Evolutionary conservation across 1,284 basidiomycete species (phyloP), one percentile per base, ranked within the genome.

Genomic region (Cystobasidium sp.): DNA sequence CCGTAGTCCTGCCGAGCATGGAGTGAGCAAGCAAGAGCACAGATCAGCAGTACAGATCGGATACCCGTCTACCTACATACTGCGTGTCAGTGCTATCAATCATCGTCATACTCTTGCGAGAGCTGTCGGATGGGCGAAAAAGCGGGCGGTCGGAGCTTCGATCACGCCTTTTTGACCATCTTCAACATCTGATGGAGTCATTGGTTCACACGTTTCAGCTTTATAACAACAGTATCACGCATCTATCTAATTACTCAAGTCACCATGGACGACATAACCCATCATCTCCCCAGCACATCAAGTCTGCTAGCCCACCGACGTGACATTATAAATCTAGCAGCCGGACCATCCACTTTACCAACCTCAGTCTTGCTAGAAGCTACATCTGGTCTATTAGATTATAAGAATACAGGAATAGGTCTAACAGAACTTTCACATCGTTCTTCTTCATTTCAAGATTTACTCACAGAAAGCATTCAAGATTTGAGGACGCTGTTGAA

Each of bases 391-490:
- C 86, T 97, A 18, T 84, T 97, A 80, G 91, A 97, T 84, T 97
- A 94, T 84, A 85, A 89, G 74, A 86, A 86, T 62, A 94, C 92
- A 3, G 95, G 94, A 46, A 94, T 97, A 78, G 94, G 94, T 63
- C 88, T 97, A 81, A 91, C 92, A 65, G 94, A 97, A 83, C 88
- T 97, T 80, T 94, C 92, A 1, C 94, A 97, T 83, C 91, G 94
- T 77, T 93, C 93, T 53, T 89, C 91, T 80, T 90, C 94, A 79
- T 97, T 97, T 83, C 87, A 87, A 73, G 84, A 86, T 18, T 91
- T 90, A 82, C 83, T 94, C 77, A 84, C 86, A 75, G 85, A 87
- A 55, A 86, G 92, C 78, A 90, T 92, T 81, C 82, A 81, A 82
- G 78, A 80, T 55, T 73, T 81, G 76, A 88, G 92, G 76, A 85